Evolutionary conservation across 176 grass and related monocot genomes (phyloP).

Genomic region (Puya raimondii): DNA sequence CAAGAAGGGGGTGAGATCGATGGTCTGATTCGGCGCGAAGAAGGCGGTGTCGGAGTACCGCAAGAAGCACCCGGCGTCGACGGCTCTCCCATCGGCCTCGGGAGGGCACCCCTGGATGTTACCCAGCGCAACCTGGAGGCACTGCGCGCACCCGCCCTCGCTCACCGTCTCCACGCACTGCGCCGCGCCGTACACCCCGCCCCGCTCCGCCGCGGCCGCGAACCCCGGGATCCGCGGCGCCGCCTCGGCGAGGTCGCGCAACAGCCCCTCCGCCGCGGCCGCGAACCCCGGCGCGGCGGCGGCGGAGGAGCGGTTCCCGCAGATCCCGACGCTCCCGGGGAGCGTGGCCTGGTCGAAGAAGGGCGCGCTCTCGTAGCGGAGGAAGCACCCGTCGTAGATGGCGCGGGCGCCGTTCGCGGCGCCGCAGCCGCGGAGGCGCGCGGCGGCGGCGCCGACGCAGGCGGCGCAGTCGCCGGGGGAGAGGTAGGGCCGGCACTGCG

Average conservation of each 20-base stretch:
- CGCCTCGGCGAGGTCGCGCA: conserved; percentile 32
- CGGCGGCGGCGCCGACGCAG: conserved; percentile 46
- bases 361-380: conserved; percentile 56
- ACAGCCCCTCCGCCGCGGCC: conserved; percentile 24
- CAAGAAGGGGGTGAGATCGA: conserved; percentile 46
- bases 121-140: conserved; percentile 33
- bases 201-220: conserved; percentile 32
- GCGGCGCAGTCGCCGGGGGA: conserved; percentile 32
- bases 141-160: conserved; percentile 36
- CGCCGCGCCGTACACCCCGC: conserved; percentile 49
- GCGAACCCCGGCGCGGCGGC: conserved; percentile 15
- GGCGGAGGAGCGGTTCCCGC: conserved; percentile 28
- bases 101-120: conserved; percentile 64
- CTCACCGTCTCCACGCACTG: conserved; percentile 64
- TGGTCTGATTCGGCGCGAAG: conserved; percentile 56
- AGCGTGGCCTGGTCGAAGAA: conserved; percentile 62
- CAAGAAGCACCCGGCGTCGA: conserved; percentile 83
- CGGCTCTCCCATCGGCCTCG: conserved; percentile 40
- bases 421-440: conserved; percentile 34
- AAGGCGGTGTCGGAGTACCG: conserved; percentile 58
- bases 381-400: conserved; percentile 67
- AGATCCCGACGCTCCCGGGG: conserved; percentile 39
- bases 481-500: conserved; percentile 70
- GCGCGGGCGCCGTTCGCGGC: conserved; percentile 48
- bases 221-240: conserved; percentile 30